Percentiles rank a stretch among this genome's conserved stretches.
Conservation (phyloP, 306 rosid genomes). For the Luffa acutangula region DNA sequence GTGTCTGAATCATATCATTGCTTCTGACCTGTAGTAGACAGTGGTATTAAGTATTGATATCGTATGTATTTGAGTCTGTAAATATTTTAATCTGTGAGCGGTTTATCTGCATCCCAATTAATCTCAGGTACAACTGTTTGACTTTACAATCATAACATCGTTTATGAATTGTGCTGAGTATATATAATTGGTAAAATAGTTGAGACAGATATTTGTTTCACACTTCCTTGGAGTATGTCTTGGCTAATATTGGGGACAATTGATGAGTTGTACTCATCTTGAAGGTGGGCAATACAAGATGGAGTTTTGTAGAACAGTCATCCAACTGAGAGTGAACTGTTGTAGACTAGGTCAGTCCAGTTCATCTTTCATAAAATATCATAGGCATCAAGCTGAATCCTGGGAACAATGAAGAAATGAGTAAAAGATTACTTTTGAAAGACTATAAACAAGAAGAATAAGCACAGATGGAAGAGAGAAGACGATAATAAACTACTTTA, state of each 20-base stretch:
- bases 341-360: neutral
- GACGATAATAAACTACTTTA: neutral
- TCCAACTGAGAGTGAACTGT: neutral
- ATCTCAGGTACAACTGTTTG: neutral
- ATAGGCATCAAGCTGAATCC: neutral
- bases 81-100: neutral
- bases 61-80: neutral
- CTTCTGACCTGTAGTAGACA: neutral
- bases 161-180: neutral
- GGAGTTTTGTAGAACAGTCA: neutral
- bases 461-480: neutral
- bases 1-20: neutral
- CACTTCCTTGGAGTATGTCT: neutral
- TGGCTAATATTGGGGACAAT: neutral
- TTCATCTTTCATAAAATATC: neutral
- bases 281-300: neutral
- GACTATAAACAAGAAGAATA: neutral
- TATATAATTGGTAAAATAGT: neutral
- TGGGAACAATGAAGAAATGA: neutral
- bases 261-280: neutral
- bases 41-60: neutral
- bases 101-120: neutral
- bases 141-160: neutral
- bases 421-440: neutral
- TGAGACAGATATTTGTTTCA: neutral